These are phyloP conservation scores for Meira nashicola DNA, from an alignment of 1,284 basidiomycete genomes.

Conservation along the genomic window DNA sequence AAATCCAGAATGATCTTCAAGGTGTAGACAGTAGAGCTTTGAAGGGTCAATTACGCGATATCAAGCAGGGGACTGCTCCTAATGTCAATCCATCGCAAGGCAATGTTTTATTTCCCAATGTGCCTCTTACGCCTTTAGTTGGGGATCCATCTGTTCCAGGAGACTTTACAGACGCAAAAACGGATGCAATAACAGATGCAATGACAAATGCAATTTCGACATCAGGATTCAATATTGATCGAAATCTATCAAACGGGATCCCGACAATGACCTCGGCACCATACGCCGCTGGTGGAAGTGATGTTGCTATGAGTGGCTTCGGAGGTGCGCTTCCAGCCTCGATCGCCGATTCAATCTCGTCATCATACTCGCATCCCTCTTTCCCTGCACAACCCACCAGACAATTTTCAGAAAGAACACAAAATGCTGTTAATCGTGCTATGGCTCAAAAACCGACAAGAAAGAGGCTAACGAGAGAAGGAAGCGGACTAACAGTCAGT, in stretches of 20 bases:
- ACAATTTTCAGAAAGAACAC: slow-evolving; percentile 4
- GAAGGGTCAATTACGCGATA: slow-evolving; percentile 35
- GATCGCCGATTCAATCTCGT: slow-evolving; percentile 21
- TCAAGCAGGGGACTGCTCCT: slow-evolving; percentile 21
- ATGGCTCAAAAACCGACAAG: slow-evolving; percentile 15
- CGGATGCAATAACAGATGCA: neutral
- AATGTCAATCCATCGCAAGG: slow-evolving; percentile 18
- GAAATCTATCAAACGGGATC: neutral
- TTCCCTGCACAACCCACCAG: neutral
- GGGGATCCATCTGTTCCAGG: slow-evolving; percentile 15
- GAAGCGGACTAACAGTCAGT: slow-evolving; percentile 43
- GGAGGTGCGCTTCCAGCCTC: slow-evolving; percentile 16
- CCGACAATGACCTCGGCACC: too few relatives aligned
- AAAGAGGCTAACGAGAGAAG: slow-evolving; percentile 28
- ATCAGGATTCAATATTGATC: neutral
- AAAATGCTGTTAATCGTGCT: slow-evolving; percentile 20
- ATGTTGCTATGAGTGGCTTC: slow-evolving; percentile 14
- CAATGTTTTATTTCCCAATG: slow-evolving; percentile 5
- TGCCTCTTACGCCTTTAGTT: slow-evolving; percentile 14
- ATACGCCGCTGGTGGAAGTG: too few relatives aligned
- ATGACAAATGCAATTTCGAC: neutral
- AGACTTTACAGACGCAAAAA: slow-evolving; percentile 11
- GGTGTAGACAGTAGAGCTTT: slow-evolving; percentile 39
- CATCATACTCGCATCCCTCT: neutral
- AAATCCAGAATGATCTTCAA: slow-evolving; percentile 30